Evolutionary conservation across 345 rosid species (phyloP), one percentile per base, ranked within the genome.

Genomic region (Balakata baccata): DNA sequence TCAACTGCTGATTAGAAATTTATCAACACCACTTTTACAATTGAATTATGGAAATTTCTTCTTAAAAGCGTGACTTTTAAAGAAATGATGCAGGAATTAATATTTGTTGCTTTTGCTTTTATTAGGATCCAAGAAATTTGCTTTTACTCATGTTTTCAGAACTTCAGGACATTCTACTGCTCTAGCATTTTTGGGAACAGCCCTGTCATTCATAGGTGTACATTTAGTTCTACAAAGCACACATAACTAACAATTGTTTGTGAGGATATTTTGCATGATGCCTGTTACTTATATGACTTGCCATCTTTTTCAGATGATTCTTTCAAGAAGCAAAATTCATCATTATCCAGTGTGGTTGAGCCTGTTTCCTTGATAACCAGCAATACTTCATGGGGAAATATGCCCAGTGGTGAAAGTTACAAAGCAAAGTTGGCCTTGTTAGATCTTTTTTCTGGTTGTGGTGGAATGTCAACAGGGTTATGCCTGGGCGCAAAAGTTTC

Each of bases 381-480:
- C 41, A 20, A 71, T 64, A 29, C 77, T 51, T 72, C 72, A 66
- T 57, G 72, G 68, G 77, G 75, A 50, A 77, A 41, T 59, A 69
- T 71, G 74, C 80, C 82, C 66, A 76, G 22, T 68, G 63, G 72
- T 62, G 88, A 79, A 61, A 54, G 61, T 74, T 57, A 37, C 75
- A 82, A 84, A 82, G 71, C 74, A 61, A 86, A 86, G 70, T 79
- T 94, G 60, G 64, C 69, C 11, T 82, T 94, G 34, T 87, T 92
- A 77, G 98, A 94, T 88, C 88, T 92, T 66, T 94, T 87, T 84
- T 85, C 92, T 78, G 98, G 98, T 43, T 92, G 98, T 84, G 97
- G 98, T 78, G 98, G 98, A 85, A 92, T 94, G 98, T 92, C 98
- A 49, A 92, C 92, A 66, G 97, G 98, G 70, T 81, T 94, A 72